A percentile compares a stretch with the other conserved stretches of the same genome.
phyloP scores from a whole-genome alignment of 352 stramenopile species.

The Saprolegnia diclina region DNA sequence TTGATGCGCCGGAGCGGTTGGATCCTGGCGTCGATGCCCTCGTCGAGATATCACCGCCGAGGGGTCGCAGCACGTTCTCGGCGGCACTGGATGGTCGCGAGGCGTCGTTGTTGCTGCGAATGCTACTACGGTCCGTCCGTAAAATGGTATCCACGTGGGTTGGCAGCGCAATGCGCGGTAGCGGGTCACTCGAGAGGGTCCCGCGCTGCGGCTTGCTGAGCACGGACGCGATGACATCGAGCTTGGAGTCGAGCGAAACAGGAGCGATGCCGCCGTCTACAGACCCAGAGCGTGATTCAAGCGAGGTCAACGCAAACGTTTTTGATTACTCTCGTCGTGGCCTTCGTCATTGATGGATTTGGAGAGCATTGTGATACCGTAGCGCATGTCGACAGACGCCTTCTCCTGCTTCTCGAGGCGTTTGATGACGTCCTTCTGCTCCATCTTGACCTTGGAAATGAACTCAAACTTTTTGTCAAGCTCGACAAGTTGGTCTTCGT shows the following conservation, averaged over 20 bases:
- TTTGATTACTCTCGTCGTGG: neutral
- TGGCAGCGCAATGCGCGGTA: too few relatives aligned
- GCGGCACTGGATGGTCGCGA: too few relatives aligned
- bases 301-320: too few relatives aligned
- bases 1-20: too few relatives aligned
- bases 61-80: too few relatives aligned
- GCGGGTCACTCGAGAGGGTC: neutral
- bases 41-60: too few relatives aligned
- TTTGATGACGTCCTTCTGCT: constrained; percentile 17
- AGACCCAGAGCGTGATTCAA: neutral
- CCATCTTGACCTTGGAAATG: constrained; percentile 1
- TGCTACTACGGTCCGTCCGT: too few relatives aligned
- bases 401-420: constrained; percentile 13
- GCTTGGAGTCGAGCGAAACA: neutral
- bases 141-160: too few relatives aligned
- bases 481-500: neutral
- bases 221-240: neutral
- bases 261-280: neutral
- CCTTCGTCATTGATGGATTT: constrained; percentile 14
- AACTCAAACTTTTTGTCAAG: constrained; percentile 6
- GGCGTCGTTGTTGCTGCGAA: too few relatives aligned
- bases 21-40: too few relatives aligned
- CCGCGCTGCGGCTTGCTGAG: neutral
- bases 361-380: constrained; percentile 10
- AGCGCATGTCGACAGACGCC: neutral